Evolutionary conservation across 2,329 filamentous ascomycete species (phyloP), one percentile per base, ranked within the genome.

Genomic region (Hymenoscyphus scutula): DNA sequence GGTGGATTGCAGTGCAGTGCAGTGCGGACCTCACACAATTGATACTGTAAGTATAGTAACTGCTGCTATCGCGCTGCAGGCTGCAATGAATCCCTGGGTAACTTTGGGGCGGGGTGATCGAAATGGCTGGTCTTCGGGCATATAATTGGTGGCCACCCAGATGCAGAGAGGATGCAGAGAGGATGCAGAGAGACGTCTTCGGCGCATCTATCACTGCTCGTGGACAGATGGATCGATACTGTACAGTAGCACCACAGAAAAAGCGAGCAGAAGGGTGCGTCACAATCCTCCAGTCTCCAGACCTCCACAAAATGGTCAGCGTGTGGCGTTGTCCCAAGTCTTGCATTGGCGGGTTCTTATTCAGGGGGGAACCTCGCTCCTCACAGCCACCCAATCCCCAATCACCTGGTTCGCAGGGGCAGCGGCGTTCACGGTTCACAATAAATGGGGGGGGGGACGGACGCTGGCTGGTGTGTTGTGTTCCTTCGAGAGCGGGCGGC

Each of bases 41-140:
- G 60, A 61, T 66, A 45, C 25, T n/a, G n/a, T n/a, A n/a, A n/a
- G n/a, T n/a, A n/a, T n/a, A n/a, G n/a, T n/a, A n/a, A n/a, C n/a
- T n/a, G 53, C 65, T 58, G 41, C 58, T 70, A 70, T 69, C 67
- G 64, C 53, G 51, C 48, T 70, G 68, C 67, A 69, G 64, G 66
- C 59, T 63, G 66, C 65, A 68, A 53, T 62, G n/a, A n/a, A n/a
- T 59, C 53, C 19, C 53, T 34, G n/a, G 65, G 67, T 64, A 66
- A 63, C 60, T 64, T 63, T 53, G 6, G 38, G 57, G 56, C 56
- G 56, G 55, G 37, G 55, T 62, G 62, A 62, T 37, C 56, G 41
- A 41, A 59, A 45, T 34, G 38, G 45, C 38, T 59, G 51, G 41
- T 38, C 29, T 25, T 32, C 17, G 37, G 30, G 13, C 7, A 41